Evolutionary conservation across 129 eudicot species (phyloP).

Genomic region (Solidago caesia): DNA sequence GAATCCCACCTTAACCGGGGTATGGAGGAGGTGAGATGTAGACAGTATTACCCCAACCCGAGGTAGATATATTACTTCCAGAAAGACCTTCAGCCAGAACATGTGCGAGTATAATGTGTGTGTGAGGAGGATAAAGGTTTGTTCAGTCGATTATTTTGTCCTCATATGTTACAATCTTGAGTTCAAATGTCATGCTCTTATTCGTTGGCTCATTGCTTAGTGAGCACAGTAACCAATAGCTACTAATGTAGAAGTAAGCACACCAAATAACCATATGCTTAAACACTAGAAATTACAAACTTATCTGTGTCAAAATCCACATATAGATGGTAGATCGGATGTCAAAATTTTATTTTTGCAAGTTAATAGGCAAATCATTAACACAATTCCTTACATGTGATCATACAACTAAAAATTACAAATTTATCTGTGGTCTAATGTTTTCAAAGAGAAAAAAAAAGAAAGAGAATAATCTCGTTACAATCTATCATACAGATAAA

Average conservation of each 20-base stretch:
- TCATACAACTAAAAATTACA: constrained; percentile 9
- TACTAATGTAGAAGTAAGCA: not conserved
- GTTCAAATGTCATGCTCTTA: not conserved
- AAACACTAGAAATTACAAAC: not conserved
- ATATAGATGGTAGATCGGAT: not conserved
- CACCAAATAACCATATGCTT: not conserved
- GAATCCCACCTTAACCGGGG: not conserved
- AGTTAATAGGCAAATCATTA: not conserved
- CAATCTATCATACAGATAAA: constrained; percentile 17
- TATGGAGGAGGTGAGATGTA: not conserved
- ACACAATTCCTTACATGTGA: not conserved
- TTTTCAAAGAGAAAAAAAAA: not conserved
- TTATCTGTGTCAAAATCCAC: not conserved
- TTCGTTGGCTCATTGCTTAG: not conserved
- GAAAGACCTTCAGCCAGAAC: no score
- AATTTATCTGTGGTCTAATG: constrained; percentile 17
- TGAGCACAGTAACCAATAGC: not conserved
- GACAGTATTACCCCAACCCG: not conserved
- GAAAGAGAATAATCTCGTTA: constrained; percentile 2
- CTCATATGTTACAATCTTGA: not conserved
- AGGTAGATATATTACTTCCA: not conserved
- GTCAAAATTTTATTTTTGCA: not conserved
- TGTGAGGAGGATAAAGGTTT: no score
- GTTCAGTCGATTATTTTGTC: not conserved
- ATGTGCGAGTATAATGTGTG: no score